Evolutionary conservation across 2,329 filamentous ascomycete species (phyloP).

Genomic region (Pyrenochaeta sp.): DNA sequence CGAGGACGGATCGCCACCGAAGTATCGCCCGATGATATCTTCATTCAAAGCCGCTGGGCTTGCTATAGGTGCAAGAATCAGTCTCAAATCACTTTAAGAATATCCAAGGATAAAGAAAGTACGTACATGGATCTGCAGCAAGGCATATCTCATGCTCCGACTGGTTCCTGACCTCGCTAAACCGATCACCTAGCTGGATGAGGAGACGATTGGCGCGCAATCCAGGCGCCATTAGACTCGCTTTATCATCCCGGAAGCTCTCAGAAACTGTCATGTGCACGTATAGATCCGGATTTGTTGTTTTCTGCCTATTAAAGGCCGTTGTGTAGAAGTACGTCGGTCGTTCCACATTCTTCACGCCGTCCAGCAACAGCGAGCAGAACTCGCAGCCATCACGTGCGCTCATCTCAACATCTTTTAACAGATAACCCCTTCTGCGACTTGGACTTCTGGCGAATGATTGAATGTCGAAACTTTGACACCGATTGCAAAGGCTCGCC

Average conservation of each 20-base stretch:
- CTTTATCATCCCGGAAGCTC: background rate
- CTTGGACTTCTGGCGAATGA: background rate
- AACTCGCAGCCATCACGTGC: background rate
- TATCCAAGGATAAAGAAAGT: too few species aligned
- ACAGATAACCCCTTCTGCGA: background rate
- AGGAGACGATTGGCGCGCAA: background rate
- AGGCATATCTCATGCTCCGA: background rate
- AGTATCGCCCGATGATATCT: background rate
- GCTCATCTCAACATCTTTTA: background rate
- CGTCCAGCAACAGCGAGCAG: background rate
- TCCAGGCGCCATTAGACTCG: background rate
- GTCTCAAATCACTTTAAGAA: background rate
- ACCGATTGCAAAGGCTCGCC: background rate
- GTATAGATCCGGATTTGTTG: background rate
- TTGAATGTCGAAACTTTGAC: background rate
- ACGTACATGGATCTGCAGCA: background rate
- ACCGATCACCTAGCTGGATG: background rate
- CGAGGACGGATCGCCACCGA: background rate
- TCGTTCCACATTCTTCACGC: background rate
- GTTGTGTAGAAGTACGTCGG: background rate
- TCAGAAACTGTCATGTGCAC: slow-evolving; percentile 1
- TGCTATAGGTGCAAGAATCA: background rate
- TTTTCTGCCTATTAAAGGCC: background rate
- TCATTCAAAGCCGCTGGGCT: background rate
- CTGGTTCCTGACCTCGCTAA: background rate